Percentiles rank a stretch among this genome's conserved stretches.
phyloP scores from a whole-genome alignment of 257 asterid genomes.

The Nicotiana otophora region DNA sequence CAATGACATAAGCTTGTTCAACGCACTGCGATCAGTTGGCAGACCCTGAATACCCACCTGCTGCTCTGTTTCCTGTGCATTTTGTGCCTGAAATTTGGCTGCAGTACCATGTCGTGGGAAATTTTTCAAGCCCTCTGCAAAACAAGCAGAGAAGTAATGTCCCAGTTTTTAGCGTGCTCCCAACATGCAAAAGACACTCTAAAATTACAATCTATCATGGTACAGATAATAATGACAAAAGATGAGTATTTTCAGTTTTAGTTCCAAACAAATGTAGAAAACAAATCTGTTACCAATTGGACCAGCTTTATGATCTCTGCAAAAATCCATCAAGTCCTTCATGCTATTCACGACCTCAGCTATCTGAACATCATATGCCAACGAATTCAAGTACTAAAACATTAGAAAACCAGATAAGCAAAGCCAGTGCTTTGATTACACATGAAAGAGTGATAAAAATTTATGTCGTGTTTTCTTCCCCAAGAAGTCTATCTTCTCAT shows the following conservation, averaged over 20 bases:
- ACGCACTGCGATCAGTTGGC: constrained; percentile 47
- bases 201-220: not conserved
- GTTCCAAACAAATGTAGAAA: not conserved
- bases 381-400: not conserved
- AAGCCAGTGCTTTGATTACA: not conserved
- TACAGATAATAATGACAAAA: not conserved
- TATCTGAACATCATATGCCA: constrained; percentile 44
- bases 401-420: not conserved
- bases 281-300: constrained; percentile 59
- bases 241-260: not conserved
- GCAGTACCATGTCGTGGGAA: constrained; percentile 45
- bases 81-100: constrained; percentile 48
- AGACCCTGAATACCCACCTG: constrained; percentile 46
- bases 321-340: constrained; percentile 91
- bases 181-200: not conserved
- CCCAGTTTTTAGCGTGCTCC: not conserved
- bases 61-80: constrained; percentile 49
- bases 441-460: not conserved
- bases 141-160: constrained; percentile 3
- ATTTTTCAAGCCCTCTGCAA: constrained; percentile 80
- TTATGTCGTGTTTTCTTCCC: not conserved
- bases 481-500: not conserved
- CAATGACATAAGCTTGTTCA: constrained; percentile 52
- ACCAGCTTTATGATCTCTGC: constrained; percentile 74
- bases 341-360: constrained; percentile 95